Evolutionary conservation across 495 filamentous ascomycete genomes (phyloP).

Genomic region (Tuber umbilicatum): DNA sequence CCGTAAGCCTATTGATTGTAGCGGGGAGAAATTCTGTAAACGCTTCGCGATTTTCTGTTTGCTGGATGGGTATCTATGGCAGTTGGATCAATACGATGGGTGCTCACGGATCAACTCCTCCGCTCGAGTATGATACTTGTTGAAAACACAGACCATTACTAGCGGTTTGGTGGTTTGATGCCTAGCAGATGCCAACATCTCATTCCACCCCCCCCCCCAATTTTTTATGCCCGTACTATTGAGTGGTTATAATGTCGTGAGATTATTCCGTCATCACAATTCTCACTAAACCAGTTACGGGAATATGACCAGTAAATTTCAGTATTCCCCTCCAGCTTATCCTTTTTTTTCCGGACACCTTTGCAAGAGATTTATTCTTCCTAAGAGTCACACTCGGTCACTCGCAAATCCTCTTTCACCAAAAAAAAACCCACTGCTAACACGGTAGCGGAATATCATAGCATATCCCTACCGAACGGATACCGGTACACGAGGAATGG

Average conservation of each 20-base stretch:
- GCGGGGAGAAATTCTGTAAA: too few relatives aligned
- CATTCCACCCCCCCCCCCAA: not conserved
- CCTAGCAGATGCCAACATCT: not conserved
- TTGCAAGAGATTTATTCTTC: not conserved
- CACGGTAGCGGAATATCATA: not conserved
- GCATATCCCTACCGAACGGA: not conserved
- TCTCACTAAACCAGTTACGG: not conserved
- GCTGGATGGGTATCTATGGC: too few relatives aligned
- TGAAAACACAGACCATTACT: not conserved
- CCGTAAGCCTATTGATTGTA: too few relatives aligned
- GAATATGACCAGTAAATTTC: not conserved
- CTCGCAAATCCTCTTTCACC: not conserved
- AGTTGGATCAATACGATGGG: too few relatives aligned
- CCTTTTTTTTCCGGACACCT: not conserved
- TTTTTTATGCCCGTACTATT: not conserved
- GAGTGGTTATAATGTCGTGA: not conserved
- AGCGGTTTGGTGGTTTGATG: too few relatives aligned
- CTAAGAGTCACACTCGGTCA: not conserved
- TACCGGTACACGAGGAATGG: not conserved
- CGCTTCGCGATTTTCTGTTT: too few relatives aligned
- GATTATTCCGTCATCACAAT: not conserved
- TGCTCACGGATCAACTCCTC: too few relatives aligned
- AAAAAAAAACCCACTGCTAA: not conserved
- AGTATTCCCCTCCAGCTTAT: not conserved
- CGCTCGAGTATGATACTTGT: not conserved